Evolutionary conservation across 176 grass and related monocot species (phyloP).

Genomic region (Eremochloa ophiuroides): DNA sequence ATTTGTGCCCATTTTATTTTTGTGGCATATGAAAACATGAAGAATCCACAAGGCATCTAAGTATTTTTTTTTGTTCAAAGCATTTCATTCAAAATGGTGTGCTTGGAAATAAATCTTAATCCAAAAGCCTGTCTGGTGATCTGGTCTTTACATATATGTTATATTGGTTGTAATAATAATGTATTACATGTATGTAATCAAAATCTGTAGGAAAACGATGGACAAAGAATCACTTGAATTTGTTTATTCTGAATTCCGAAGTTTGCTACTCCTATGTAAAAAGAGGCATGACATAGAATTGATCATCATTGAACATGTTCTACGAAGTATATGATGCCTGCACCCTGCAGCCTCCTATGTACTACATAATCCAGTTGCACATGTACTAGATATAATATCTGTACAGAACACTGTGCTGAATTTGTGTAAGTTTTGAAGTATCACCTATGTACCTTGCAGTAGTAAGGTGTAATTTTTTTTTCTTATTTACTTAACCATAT

Average conservation of each 20-base stretch:
- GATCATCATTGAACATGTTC: background rate
- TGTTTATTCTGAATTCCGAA: background rate
- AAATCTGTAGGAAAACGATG: background rate
- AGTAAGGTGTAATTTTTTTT: background rate
- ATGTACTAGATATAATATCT: background rate
- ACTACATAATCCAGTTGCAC: background rate
- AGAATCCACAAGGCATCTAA: background rate
- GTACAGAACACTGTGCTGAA: no score
- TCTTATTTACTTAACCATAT: background rate
- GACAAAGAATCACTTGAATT: background rate
- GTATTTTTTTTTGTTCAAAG: background rate
- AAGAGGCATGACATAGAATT: background rate
- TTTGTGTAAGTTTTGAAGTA: background rate
- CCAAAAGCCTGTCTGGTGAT: background rate
- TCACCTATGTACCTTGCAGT: background rate
- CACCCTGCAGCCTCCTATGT: background rate
- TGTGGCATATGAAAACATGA: background rate
- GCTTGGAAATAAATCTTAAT: background rate
- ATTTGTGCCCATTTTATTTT: background rate
- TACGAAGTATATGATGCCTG: background rate
- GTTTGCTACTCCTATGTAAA: background rate
- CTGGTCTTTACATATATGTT: background rate
- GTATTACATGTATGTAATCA: conserved; percentile 14
- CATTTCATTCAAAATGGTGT: background rate
- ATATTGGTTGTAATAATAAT: background rate